Evolutionary conservation across 208 protist genomes (phyloP), one percentile per base, ranked within the genome.

Genomic region (Acanthamoeba culbertsoni): DNA sequence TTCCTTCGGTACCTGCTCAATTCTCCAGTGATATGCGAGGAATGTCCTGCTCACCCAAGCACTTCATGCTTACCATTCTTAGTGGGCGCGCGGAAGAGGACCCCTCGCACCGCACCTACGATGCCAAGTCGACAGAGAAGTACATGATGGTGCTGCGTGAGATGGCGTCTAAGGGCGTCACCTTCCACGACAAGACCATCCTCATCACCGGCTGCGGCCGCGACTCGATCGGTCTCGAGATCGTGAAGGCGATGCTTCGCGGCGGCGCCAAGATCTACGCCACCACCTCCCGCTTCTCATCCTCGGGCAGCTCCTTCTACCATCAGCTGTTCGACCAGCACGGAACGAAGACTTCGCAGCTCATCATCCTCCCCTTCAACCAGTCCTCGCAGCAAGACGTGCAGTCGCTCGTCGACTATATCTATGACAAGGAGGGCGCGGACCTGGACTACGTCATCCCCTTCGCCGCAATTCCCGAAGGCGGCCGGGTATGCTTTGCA

Each of bases 371-470:
- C 35, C 97, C 96, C 23, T 98, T 96, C 96, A 98, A 98, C 93
- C 94, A 93, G 42, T 96, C 84, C 31, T 96, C 95, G 43, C 28
- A 92, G 28, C 59, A 92, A 40, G 96, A 97, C 63, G 77, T 96
- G 33, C 59, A 96, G n/a, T 59, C 94, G 8, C 88, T 97, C 26
- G 95, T 97, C n/a, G 57, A 97, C 77, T 97, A 96, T 92, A 93
- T 98, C n/a, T 97, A 95, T 48, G 91, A 96, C 57, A 91, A 95
- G 57, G 90, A 93, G 75, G 94, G 53, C 23, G 40, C 57, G 43
- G 97, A 98, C 91, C 26, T 98, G 68, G 97, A 98, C 93, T 94
- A 94, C 91, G 48, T 98, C 59, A 92, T 98, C 35, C 97, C 97
- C 7, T 98, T 98, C 77, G 97, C 97, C 26, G 97, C 97, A 31